Base-by-base conservation (phyloP, 805 yeast species). In the Saccharomycopsis sp. region DNA sequence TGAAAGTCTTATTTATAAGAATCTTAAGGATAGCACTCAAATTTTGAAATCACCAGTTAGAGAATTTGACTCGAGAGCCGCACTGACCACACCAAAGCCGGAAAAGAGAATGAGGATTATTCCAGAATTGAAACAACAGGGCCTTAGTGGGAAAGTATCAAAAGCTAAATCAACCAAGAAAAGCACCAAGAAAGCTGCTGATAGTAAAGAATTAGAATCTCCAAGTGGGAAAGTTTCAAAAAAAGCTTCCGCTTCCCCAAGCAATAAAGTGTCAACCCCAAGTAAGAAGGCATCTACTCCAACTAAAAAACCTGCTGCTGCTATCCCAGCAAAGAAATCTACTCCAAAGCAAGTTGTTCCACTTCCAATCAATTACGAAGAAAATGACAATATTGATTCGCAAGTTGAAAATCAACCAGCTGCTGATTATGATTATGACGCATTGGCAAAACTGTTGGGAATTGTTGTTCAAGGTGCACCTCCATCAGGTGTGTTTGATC, bases 1-100 rank as follows among this genome's bases (percentile, higher is more conserved):
- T 19, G 49, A 45, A 28, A 28, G 23, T 19, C 31, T 49, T 4
- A 24, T 49, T 5, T 32, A 21, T 6, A 45, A 42, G 35, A 45
- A 39, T 28, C 39, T 45, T 34, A 49, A 49, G 33, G 50, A 49
- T 22, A 49, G 50, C 28, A 29, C 45, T 17, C 44, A 45, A 34
- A 45, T 45, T 11, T 40, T 49, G 16, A 31, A 41, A 32, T 42
- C 52, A 7, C 52, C 52, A n/a, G 21, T 43, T 21, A 42, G 29
- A 36, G 41, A 39, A 3, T 26, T 45, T 37, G 35, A 31, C 6
- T 14, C 9, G 9, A 14, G 7, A 5, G 8, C 19, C 19, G n/a
- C n/a, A n/a, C n/a, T n/a, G n/a, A 8, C 19, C 11, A 31, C 35
- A 6, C 35, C 35, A 9, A 8, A 6, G 20, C 8, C 29, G 13